Evolutionary conservation across 2,329 filamentous ascomycete species (phyloP).

Genomic region (Didymella arachidicola): DNA sequence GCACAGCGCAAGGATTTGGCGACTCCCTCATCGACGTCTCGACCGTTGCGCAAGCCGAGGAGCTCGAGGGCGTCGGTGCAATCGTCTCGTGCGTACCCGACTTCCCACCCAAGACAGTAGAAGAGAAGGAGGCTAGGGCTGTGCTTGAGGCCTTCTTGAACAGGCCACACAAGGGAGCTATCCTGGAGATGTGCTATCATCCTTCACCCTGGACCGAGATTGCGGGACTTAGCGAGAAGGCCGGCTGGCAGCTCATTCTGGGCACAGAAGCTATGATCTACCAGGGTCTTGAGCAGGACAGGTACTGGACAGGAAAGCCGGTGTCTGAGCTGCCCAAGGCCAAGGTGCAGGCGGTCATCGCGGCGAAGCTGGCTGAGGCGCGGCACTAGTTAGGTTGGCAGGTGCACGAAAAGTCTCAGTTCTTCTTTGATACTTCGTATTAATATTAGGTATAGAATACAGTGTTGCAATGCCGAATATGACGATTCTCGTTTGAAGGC

Average conservation of each 20-base stretch:
- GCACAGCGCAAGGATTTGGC: slow-evolving; percentile 65
- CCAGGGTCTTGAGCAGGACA: slow-evolving; percentile 73
- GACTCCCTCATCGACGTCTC: slow-evolving; percentile 67
- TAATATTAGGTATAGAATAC: background rate
- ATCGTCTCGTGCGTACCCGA: slow-evolving; percentile 79
- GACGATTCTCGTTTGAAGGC: background rate
- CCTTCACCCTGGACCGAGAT: slow-evolving; percentile 70
- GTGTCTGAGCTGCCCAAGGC: slow-evolving; percentile 67
- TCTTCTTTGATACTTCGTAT: slow-evolving; percentile 2
- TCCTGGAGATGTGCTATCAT: slow-evolving; percentile 86
- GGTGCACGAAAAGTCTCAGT: slow-evolving; percentile 7
- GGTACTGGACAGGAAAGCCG: slow-evolving; percentile 68
- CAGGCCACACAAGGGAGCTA: slow-evolving; percentile 67
- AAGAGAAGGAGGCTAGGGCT: slow-evolving; percentile 67
- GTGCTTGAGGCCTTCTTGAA: slow-evolving; percentile 61
- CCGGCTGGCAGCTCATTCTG: slow-evolving; percentile 76
- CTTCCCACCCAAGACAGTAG: slow-evolving; percentile 69
- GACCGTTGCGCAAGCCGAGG: slow-evolving; percentile 65
- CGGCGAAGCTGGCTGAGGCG: slow-evolving; percentile 39
- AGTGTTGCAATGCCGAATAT: slow-evolving; percentile 7
- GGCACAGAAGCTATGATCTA: slow-evolving; percentile 81
- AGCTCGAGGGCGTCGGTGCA: slow-evolving; percentile 67
- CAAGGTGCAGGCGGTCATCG: slow-evolving; percentile 64
- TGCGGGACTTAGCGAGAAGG: slow-evolving; percentile 64
- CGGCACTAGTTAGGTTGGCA: slow-evolving; percentile 20